A percentile compares a stretch with the other conserved stretches of the same genome.
Evolutionary conservation across 2,329 filamentous ascomycete genomes (phyloP).

Genomic region (Parascedosporium putredinis): DNA sequence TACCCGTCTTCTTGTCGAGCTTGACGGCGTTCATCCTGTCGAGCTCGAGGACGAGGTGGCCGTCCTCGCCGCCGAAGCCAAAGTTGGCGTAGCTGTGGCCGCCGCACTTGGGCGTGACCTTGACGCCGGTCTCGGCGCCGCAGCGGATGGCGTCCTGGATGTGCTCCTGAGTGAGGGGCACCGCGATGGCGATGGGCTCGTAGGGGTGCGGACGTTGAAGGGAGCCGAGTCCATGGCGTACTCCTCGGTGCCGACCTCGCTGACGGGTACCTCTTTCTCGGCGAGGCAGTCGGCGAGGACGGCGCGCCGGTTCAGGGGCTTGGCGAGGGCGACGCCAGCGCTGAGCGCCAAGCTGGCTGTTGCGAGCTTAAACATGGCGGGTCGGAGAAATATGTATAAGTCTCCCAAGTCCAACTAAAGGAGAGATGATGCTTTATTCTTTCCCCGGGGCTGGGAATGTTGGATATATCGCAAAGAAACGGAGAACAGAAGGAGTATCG

Average conservation of each 20-base stretch:
- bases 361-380: slow-evolving; percentile 1
- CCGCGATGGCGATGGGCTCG: slow-evolving; percentile 20
- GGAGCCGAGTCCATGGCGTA: slow-evolving; percentile 24
- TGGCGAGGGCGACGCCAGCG: background rate
- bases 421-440: too few relatives aligned
- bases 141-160: slow-evolving; percentile 35
- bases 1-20: slow-evolving; percentile 18
- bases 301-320: slow-evolving; percentile 6
- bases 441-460: too few relatives aligned
- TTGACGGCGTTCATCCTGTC: slow-evolving; percentile 26
- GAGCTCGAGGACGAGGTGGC: slow-evolving; percentile 29
- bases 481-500: background rate
- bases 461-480: background rate
- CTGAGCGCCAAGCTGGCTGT: slow-evolving; percentile 1
- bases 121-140: slow-evolving; percentile 27
- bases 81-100: slow-evolving; percentile 45
- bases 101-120: slow-evolving; percentile 40
- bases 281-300: slow-evolving; percentile 3
- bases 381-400: background rate
- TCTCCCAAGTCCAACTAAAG: too few relatives aligned
- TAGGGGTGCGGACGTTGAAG: slow-evolving; percentile 24
- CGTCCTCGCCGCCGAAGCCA: slow-evolving; percentile 30
- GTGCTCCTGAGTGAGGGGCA: slow-evolving; percentile 24
- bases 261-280: slow-evolving; percentile 1
- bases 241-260: slow-evolving; percentile 2